Conservation (phyloP, 2,329 filamentous ascomycete genomes). For the Trichoderma pleuroti region DNA sequence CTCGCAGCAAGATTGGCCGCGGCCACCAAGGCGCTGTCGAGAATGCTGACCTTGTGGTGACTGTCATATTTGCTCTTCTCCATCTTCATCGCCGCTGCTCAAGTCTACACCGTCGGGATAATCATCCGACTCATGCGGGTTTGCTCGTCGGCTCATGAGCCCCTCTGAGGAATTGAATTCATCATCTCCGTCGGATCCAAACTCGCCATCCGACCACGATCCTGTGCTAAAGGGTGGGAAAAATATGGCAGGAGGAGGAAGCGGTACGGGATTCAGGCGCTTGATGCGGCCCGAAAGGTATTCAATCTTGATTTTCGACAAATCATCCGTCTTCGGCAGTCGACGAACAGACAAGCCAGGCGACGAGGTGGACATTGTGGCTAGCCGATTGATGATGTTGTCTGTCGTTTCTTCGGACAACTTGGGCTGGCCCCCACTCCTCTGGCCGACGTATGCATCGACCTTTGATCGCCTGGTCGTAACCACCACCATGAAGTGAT, state of each 20-base stretch:
- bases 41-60: slow-evolving; percentile 95
- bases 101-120: slow-evolving; percentile 41
- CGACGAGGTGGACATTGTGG: slow-evolving; percentile 41
- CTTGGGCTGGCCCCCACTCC: background rate
- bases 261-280: slow-evolving; percentile 43
- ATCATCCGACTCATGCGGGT: slow-evolving; percentile 39
- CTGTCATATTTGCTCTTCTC: slow-evolving; percentile 74
- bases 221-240: slow-evolving; percentile 47
- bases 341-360: slow-evolving; percentile 24
- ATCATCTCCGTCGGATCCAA: slow-evolving; percentile 29
- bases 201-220: slow-evolving; percentile 32
- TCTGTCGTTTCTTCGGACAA: slow-evolving; percentile 35
- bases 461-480: slow-evolving; percentile 44
- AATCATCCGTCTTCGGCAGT: background rate
- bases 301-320: slow-evolving; percentile 38
- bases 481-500: slow-evolving; percentile 59
- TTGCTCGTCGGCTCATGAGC: slow-evolving; percentile 33
- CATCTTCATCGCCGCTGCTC: slow-evolving; percentile 42
- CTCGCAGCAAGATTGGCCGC: slow-evolving; percentile 88
- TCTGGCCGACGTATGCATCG: slow-evolving; percentile 18
- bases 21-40: slow-evolving; percentile 87
- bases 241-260: slow-evolving; percentile 53
- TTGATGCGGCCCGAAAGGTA: slow-evolving; percentile 44
- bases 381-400: slow-evolving; percentile 41
- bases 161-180: slow-evolving; percentile 30